Evolutionary conservation across 306 rosid species (phyloP), one percentile per base, ranked within the genome.

Genomic region (Trifolium pratense): DNA sequence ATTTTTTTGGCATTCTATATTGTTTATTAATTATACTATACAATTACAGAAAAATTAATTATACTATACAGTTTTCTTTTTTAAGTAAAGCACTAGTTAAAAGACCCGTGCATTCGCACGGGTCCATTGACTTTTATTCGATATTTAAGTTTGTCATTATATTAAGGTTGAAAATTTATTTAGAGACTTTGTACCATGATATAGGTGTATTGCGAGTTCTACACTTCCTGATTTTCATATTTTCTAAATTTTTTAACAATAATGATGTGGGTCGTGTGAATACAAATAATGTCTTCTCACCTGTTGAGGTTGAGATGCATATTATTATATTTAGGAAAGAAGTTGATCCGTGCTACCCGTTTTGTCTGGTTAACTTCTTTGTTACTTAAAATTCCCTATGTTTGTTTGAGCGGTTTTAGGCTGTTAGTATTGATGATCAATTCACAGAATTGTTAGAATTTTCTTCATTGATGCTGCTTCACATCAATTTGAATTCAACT

Each of bases 321-420:
- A 37, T 49, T 51, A 43, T 66, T 69, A 67, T 40, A 68, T 17
- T 69, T 36, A 60, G 62, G 36, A n/a, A 48, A 68, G 29, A 42
- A 55, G 21, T 73, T 79, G 59, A 37, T 56, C 37, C 51, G 65
- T 66, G 70, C 40, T 60, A 29, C 62, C 67, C 20, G 72, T 52
- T 74, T 74, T 80, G 56, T 74, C 25, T 68, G 55, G 40, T 59
- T 37, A 74, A 59, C 70, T 32, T 46, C 17, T 67, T 17, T 74
- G 75, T 59, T 37, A 59, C 49, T 37, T 72, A n/a, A 55, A 34
- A 66, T 66, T 73, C 51, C 39, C 51, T 20, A 42, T 25, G 62
- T 63, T 66, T 70, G 40, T 53, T 23, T 23, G 62, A 49, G 68
- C 55, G 56, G 68, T 53, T 64, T 78, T 29, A 51, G 68, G 51